Evolutionary conservation across 306 rosid species (phyloP).

Genomic region (Fragaria vesca): DNA sequence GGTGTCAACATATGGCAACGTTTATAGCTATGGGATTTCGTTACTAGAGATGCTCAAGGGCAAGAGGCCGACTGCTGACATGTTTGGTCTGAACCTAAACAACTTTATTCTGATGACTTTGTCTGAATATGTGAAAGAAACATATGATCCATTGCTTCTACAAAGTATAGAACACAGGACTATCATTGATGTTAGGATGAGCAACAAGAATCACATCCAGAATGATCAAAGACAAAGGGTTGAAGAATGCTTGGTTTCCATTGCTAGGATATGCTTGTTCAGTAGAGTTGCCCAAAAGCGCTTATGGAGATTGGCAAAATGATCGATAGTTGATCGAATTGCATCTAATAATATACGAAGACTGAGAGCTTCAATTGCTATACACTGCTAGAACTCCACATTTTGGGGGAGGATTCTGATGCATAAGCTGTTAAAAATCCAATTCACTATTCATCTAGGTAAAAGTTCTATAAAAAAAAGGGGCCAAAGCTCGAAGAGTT

Average conservation of each 20-base stretch:
- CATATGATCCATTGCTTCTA: neutral
- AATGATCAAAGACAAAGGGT: neutral
- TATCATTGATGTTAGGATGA: too few relatives aligned
- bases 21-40: too few relatives aligned
- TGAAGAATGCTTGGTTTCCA: conserved; percentile 13
- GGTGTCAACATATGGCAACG: too few relatives aligned
- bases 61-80: too few relatives aligned
- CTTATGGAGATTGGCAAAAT: neutral
- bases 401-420: neutral
- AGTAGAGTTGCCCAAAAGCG: neutral
- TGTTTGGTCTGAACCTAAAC: too few relatives aligned
- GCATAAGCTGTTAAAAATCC: neutral
- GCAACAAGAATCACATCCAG: neutral
- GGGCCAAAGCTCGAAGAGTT: too few relatives aligned
- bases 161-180: neutral
- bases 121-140: too few relatives aligned
- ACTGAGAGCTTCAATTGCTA: neutral
- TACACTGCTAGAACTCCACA: neutral
- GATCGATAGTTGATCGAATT: neutral
- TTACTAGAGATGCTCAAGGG: too few relatives aligned
- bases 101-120: too few relatives aligned
- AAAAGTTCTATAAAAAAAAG: too few relatives aligned
- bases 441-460: too few relatives aligned
- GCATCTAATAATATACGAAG: too few relatives aligned
- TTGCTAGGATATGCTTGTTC: conserved; percentile 16